Evolutionary conservation across 345 rosid genomes (phyloP), one percentile per base, ranked within the genome.

Genomic region (Gossypium herbaceum): DNA sequence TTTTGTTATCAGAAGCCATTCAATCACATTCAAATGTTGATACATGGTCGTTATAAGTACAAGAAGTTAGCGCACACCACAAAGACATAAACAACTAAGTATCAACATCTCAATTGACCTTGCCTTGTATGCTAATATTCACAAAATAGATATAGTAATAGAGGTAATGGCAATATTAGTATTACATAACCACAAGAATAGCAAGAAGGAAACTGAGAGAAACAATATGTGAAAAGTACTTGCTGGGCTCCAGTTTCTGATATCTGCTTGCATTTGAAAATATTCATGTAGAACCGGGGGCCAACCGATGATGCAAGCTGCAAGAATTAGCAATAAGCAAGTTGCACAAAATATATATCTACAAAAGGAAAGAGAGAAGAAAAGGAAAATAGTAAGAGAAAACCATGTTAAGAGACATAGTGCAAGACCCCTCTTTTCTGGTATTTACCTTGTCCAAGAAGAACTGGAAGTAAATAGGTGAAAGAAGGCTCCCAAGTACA

Each of bases 241-340:
- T 95, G 98, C 77, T 95, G 97, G 71, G 99, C 98, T 87, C 98
- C 99, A 74, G 99, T 93, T 82, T 95, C 98, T 51, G 99, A 95
- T 83, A 95, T 86, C 51, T 93, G 94, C 80, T 87, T 95, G 89
- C 99, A 95, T 85, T 92, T 93, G 89, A 95, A 95, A 67, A 95
- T 95, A 88, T 91, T 93, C 82, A 85, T 81, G 76, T 86, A 95
- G 86, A 95, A 95, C 60, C 97, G 90, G 51, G 99, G 99, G 74
- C 97, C 99, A 75, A 93, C 93, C 19, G 98, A 95, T 76, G 99
- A 95, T 70, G 97, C 99, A 71, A 95, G 94, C 99, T 93, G 93
- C 86, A 82, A 15, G 59, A 78, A 68, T 27, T 72, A 62, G 15
- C 70, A 19, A 76, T 13, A 76, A 44, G 68, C 59, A 25, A 62